Evolutionary conservation across 1,284 basidiomycete genomes (phyloP).

Genomic region (Cronartium quercuum): DNA sequence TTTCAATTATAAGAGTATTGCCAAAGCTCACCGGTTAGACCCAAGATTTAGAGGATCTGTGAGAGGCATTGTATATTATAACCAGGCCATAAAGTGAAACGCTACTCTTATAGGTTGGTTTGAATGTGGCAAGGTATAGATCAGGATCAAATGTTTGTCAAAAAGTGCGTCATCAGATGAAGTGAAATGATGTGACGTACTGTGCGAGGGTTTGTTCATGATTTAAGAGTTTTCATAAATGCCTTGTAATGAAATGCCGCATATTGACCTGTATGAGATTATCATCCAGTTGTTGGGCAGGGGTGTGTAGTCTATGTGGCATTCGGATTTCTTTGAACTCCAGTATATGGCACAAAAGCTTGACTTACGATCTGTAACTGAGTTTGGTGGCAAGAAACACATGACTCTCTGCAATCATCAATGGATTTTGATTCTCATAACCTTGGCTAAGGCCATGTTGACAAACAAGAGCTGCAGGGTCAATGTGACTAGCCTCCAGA

Average conservation of each 20-base stretch:
- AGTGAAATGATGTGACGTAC: too few relatives aligned
- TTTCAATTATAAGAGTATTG: too few relatives aligned
- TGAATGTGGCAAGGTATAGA: too few relatives aligned
- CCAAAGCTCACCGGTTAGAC: too few relatives aligned
- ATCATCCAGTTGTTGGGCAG: background rate
- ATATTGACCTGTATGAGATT: background rate
- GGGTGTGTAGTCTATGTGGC: too few relatives aligned
- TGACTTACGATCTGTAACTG: too few relatives aligned
- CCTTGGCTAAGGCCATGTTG: background rate
- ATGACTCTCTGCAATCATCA: too few relatives aligned
- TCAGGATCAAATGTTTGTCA: too few relatives aligned
- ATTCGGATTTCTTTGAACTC: too few relatives aligned
- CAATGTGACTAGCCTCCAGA: background rate
- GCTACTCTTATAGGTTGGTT: background rate
- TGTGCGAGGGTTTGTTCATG: background rate
- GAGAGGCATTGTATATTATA: background rate
- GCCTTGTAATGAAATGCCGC: background rate
- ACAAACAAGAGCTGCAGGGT: background rate
- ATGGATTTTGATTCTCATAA: too few relatives aligned
- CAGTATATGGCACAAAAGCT: too few relatives aligned
- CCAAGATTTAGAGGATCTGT: background rate
- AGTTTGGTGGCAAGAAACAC: too few relatives aligned
- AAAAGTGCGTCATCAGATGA: background rate
- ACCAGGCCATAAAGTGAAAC: background rate
- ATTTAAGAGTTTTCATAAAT: background rate